These are phyloP conservation scores for Pseudocercospora eumusae DNA, from an alignment of 2,329 filamentous ascomycete species.

Conservation along the genomic window DNA sequence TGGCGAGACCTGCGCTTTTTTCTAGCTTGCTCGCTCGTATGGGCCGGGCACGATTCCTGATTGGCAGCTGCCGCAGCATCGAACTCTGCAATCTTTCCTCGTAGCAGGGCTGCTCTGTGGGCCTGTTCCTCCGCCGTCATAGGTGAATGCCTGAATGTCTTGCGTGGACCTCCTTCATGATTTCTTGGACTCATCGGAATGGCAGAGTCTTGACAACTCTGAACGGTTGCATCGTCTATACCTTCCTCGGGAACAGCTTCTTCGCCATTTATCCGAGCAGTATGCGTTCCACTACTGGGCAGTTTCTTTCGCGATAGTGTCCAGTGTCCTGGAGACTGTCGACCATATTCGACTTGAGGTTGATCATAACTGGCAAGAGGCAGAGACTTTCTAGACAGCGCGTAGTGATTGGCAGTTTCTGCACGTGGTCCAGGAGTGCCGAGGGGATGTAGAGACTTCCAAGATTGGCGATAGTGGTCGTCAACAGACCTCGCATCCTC, in stretches of 20 bases:
- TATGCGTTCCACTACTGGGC: not conserved
- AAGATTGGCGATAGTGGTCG: slow-evolving; percentile 2
- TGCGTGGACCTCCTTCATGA: not conserved
- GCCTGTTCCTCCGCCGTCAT: not conserved
- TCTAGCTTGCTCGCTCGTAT: not conserved
- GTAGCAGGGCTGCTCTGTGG: not conserved
- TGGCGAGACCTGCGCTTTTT: not conserved
- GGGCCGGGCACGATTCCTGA: not conserved
- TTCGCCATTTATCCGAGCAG: not conserved
- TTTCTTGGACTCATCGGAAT: not conserved
- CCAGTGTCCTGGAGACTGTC: not conserved
- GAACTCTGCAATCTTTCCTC: not conserved
- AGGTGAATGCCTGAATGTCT: not conserved
- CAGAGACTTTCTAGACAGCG: not conserved
- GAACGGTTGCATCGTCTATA: not conserved
- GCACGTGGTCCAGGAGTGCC: not conserved
- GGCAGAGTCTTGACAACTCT: not conserved
- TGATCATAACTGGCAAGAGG: not conserved
- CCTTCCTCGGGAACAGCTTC: not conserved
- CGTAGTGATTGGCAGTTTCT: not conserved
- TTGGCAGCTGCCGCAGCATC: not conserved
- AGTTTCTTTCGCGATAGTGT: not conserved
- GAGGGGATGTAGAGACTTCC: not conserved
- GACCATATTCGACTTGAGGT: not conserved
- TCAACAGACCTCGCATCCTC: not conserved